Evolutionary conservation across 139 green algal genomes (phyloP).

Genomic region (Chlamydomonas incerta): DNA sequence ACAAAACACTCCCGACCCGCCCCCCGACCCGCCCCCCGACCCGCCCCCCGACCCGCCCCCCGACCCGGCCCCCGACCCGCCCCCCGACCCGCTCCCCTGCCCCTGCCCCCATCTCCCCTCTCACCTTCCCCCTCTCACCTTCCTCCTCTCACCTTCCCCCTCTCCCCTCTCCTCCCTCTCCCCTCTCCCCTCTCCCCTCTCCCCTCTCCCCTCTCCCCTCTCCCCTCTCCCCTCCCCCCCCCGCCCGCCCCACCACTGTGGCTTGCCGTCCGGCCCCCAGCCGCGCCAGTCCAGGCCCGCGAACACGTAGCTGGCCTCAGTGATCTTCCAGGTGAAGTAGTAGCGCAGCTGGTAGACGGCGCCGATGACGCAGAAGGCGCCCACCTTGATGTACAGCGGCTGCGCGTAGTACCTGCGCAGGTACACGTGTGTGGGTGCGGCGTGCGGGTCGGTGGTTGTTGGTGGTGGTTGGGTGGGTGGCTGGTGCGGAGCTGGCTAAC

Average conservation of each 20-base stretch:
- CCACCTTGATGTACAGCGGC: slow-evolving; percentile 5
- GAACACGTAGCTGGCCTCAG: slow-evolving; percentile 75
- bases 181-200: not conserved
- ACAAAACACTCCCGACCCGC: too few relatives aligned
- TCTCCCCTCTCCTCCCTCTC: not conserved
- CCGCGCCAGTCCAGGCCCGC: slow-evolving; percentile 77
- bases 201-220: not conserved
- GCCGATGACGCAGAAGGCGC: slow-evolving; percentile 28
- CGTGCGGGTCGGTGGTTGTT: too few relatives aligned
- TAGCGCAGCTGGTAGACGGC: slow-evolving; percentile 70
- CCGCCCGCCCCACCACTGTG: slow-evolving; percentile 43
- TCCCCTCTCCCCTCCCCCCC: too few relatives aligned
- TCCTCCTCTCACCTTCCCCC: too few relatives aligned
- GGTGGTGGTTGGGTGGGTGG: too few relatives aligned
- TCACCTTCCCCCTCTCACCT: too few relatives aligned
- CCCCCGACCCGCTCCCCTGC: too few relatives aligned
- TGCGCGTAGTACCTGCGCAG: slow-evolving; percentile 4
- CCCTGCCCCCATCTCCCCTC: too few relatives aligned
- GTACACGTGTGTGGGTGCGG: too few relatives aligned
- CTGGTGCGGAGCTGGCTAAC: too few relatives aligned
- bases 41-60: not conserved
- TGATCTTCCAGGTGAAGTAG: slow-evolving; percentile 84
- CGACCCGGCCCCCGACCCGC: not conserved
- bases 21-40: not conserved
- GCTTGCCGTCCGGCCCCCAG: slow-evolving; percentile 39